Evolutionary conservation across 441 rosid genomes (phyloP), one percentile per base, ranked within the genome.

Genomic region (Erodium trifolium): DNA sequence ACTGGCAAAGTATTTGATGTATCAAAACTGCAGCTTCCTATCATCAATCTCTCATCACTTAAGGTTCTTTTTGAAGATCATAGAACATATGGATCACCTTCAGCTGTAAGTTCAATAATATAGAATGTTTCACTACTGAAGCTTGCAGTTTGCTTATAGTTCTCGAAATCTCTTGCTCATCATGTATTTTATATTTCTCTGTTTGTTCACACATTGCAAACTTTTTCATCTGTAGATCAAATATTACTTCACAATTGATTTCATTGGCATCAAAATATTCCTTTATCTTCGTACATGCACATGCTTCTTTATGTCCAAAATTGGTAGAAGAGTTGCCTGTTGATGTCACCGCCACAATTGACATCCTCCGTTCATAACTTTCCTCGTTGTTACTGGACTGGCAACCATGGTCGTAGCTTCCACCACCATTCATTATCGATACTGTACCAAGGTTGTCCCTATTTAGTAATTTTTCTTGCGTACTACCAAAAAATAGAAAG

Each of bases 41-140:
- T 86, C 67, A 84, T 95, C 83, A 80, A 84, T 60, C 75, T 79
- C 75, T 82, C 92, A 70, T 90, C 99, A 19, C 93, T 92, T 63
- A 91, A 84, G 83, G 87, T 95, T 65, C 67, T 86, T 71, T 90
- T 81, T 81, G 97, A 95, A 80, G 99, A 95, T 79, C 96, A 91
- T 73, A 89, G 98, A 76, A 95, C 99, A 27, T 89, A 86, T 81
- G 97, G 95, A 69, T 88, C 96, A 39, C 76, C 87, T 74, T 83
- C 88, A 70, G 87, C 88, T 73, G 99, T 95, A 92, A 84, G 98
- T 85, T 73, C 71, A 77, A 66, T 67, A 70, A 65, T 68, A 16
- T 37, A 62, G 66, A 68, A 67, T 69, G 57, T 64, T 64, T 37
- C 43, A 34, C 9, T 64, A 7, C 19, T 27, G n/a, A 53, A 47